Base-by-base conservation (phyloP, 2,329 filamentous ascomycete species). In the Fusarium succisae region DNA sequence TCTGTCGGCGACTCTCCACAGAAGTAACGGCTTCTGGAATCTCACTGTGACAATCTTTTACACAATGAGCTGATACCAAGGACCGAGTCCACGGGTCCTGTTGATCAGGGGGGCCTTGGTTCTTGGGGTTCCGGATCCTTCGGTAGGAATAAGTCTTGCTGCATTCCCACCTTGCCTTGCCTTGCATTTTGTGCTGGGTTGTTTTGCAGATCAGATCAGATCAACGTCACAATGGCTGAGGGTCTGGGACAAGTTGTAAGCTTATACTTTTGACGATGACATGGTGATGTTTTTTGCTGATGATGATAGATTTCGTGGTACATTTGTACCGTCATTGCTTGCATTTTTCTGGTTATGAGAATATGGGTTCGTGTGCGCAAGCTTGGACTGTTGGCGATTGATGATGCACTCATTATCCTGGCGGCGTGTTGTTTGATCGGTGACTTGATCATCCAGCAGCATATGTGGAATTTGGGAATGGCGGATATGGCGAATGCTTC, bases 381-480 rank as follows among this genome's bases (percentile, higher is more conserved):
- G 30, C 61, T 77, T 15, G 71, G 75, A 2, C 24, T 62, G 13
- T 22, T 77, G 15, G 65, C 37, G 1, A 37, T 77, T 41, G 75
- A 77, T 17, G 75, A 77, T 65, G 71, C 41, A 30, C 53, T 77
- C 50, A 66, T 77, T 35, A 51, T 73, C 22, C 26, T 77, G 13
- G 53, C 75, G 6, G 63, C 71, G 43, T 69, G 51, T 35, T 77
- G 75, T 53, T 56, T 77, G 48, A 73, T 77, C 37, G 75, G 75
- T 3, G 75, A 77, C 41, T 47, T 77, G 39, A 45, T 48, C 10
- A 77, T 77, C 13, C 75, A 77, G n/a, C 75, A 76, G 6, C 56
- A 75, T 22, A 77, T 77, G 75, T 77, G 75, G 75, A 69, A 73
- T 54, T 24, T 74, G 51, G 78, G 78, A 22, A 79, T 79, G 78